These are phyloP conservation scores for Fusarium burgessii DNA, from an alignment of 2,329 filamentous ascomycete species.

Conservation along the genomic window DNA sequence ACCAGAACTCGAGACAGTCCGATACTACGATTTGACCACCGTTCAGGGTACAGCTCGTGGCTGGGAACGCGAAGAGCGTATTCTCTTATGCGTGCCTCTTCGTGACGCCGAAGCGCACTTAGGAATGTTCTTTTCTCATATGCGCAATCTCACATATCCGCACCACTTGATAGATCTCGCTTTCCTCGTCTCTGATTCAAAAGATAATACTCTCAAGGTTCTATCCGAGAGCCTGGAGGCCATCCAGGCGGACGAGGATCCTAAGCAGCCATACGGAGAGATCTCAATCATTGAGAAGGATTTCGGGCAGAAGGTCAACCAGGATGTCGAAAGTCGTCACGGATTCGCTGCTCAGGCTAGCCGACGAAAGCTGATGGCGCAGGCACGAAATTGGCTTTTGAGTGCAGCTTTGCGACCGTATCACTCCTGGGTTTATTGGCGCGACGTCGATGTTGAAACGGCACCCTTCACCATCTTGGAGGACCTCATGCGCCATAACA, in stretches of 20 bases:
- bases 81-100: conserved; percentile 92
- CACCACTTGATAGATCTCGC: conserved; percentile 96
- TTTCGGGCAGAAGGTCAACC: conserved; percentile 97
- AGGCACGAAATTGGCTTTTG: conserved; percentile 95
- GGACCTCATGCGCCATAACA: conserved; percentile 98
- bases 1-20: conserved; percentile 90
- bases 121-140: conserved; percentile 98
- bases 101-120: conserved; percentile 93
- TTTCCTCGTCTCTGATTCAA: conserved; percentile 97
- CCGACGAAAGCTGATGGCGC: conserved; percentile 95
- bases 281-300: conserved; percentile 99
- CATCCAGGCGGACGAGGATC: conserved; percentile 83
- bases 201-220: conserved; percentile 85
- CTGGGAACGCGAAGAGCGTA: conserved; percentile 96
- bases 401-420: conserved; percentile 93
- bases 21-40: conserved; percentile 95
- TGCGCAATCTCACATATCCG: conserved; percentile 96
- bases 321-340: conserved; percentile 97
- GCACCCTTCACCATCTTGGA: conserved; percentile 97
- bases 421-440: conserved; percentile 99
- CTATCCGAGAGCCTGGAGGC: conserved; percentile 80
- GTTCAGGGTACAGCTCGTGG: conserved; percentile 91
- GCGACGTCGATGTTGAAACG: conserved; percentile 97
- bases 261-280: conserved; percentile 88
- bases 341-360: conserved; percentile 96